phyloP scores from a whole-genome alignment of 768 basidiomycete species.

The Termitomyces sp. region DNA sequence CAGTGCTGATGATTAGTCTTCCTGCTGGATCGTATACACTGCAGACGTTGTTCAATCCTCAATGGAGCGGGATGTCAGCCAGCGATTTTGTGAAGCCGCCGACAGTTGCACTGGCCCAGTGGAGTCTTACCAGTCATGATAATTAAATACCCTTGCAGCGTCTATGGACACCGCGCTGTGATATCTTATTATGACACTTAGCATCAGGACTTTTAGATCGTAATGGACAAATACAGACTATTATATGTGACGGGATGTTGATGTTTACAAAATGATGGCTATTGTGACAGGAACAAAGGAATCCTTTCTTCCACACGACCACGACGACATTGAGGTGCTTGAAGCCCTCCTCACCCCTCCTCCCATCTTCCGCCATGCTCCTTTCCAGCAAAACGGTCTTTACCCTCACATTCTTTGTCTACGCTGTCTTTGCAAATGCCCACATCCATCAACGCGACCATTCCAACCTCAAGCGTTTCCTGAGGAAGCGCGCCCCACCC shows the following conservation, averaged over 20 bases:
- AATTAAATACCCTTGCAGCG: conserved; percentile 30
- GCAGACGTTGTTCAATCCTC: conserved; percentile 90
- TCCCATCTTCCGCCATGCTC: conserved; percentile 39
- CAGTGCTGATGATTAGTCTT: conserved; percentile 69
- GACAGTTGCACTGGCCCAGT: conserved; percentile 63
- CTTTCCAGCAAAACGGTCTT: conserved; percentile 36
- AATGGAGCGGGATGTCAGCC: conserved; percentile 68
- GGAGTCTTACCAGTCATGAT: conserved; percentile 76
- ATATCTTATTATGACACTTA: neutral
- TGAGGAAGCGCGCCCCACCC: conserved; percentile 56
- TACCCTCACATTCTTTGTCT: conserved; percentile 61
- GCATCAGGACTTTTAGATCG: neutral
- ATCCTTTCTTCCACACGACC: conserved; percentile 7
- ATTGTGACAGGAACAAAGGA: neutral
- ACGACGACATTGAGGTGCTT: conserved; percentile 11
- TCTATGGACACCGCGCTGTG: conserved; percentile 7
- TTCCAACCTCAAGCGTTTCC: conserved; percentile 53
- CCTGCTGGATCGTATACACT: conserved; percentile 70
- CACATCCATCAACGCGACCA: conserved; percentile 48
- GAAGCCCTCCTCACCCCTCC: conserved; percentile 2
- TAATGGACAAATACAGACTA: conserved; percentile 6
- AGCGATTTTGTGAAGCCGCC: conserved; percentile 63
- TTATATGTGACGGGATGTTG: neutral
- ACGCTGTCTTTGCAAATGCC: conserved; percentile 43
- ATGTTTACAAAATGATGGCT: conserved; percentile 9